Evolutionary conservation across 768 basidiomycete genomes (phyloP).

Genomic region (Tricholoma flavovirens): DNA sequence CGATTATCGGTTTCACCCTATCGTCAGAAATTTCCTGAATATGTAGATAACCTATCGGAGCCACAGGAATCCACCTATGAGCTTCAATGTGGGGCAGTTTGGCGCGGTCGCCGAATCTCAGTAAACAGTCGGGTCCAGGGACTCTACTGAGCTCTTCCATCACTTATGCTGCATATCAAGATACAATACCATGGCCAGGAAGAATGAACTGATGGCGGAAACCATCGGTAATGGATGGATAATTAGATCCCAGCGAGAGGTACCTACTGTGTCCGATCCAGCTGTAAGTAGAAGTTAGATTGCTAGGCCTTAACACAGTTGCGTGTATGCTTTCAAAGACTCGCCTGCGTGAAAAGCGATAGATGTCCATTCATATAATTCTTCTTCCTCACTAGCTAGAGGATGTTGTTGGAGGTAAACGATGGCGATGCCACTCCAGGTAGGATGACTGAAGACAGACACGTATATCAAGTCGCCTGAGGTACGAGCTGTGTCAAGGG

Average conservation of each 20-base stretch:
- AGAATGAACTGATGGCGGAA: neutral
- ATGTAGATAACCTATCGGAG: neutral
- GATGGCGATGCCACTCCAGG: slow-evolving; percentile 8
- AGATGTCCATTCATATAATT: slow-evolving; percentile 7
- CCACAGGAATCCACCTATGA: neutral
- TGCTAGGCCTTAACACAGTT: neutral
- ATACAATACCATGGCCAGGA: neutral
- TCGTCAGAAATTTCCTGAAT: neutral
- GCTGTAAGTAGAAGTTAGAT: neutral
- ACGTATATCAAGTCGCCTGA: slow-evolving; percentile 3
- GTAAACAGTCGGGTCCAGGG: neutral
- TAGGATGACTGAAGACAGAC: slow-evolving; percentile 13
- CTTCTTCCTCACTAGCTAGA: slow-evolving; percentile 1
- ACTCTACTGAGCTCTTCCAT: neutral
- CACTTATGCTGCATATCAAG: neutral
- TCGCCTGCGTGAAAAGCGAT: slow-evolving; percentile 5
- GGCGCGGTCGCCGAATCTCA: neutral
- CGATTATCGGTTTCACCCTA: too few species aligned
- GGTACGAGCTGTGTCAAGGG: neutral
- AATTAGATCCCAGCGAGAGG: slow-evolving; percentile 4
- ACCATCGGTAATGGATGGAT: neutral
- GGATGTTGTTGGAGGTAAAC: neutral
- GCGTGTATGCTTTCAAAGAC: neutral
- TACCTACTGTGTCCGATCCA: neutral
- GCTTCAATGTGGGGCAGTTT: neutral